These are phyloP conservation scores for Puccinellia tenuiflora DNA, from an alignment of 176 grass and related monocot species.

Conservation along the genomic window DNA sequence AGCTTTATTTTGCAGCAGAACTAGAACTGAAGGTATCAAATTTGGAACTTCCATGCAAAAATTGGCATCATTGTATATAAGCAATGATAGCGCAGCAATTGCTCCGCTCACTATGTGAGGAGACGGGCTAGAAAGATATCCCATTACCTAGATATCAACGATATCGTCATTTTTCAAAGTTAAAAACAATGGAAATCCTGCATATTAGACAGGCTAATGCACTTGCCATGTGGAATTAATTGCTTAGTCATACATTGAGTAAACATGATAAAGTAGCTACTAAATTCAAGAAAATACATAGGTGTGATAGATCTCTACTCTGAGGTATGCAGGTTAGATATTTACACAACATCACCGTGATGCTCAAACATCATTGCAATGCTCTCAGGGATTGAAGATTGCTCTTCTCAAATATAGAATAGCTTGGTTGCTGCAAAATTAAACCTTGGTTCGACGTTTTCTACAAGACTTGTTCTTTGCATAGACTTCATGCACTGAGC, in stretches of 20 bases:
- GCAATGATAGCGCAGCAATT: conserved; percentile 89
- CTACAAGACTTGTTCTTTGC: background rate
- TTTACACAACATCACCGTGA: background rate
- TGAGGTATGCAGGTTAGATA: background rate
- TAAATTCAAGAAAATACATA: background rate
- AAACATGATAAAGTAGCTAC: background rate
- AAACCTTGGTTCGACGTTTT: background rate
- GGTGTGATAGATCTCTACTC: background rate
- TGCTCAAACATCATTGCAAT: conserved; percentile 11
- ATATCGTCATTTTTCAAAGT: conserved; percentile 16
- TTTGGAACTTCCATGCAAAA: conserved; percentile 91
- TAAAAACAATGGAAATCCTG: conserved; percentile 3
- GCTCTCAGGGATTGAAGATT: background rate
- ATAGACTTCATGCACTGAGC: background rate
- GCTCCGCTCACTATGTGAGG: conserved; percentile 87
- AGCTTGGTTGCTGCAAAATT: background rate
- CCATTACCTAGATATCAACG: conserved; percentile 79
- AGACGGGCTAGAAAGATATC: conserved; percentile 89
- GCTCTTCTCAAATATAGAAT: background rate
- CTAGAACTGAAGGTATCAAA: conserved; percentile 78
- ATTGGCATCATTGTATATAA: conserved; percentile 90
- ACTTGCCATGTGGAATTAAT: conserved; percentile 1
- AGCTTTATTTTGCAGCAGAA: conserved; percentile 84
- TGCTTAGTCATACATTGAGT: background rate
- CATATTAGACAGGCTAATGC: background rate